Percentiles rank a stretch among this genome's conserved stretches.
Evolutionary conservation across 2,329 filamentous ascomycete genomes (phyloP).

Genomic region (Stenocarpella maydis): DNA sequence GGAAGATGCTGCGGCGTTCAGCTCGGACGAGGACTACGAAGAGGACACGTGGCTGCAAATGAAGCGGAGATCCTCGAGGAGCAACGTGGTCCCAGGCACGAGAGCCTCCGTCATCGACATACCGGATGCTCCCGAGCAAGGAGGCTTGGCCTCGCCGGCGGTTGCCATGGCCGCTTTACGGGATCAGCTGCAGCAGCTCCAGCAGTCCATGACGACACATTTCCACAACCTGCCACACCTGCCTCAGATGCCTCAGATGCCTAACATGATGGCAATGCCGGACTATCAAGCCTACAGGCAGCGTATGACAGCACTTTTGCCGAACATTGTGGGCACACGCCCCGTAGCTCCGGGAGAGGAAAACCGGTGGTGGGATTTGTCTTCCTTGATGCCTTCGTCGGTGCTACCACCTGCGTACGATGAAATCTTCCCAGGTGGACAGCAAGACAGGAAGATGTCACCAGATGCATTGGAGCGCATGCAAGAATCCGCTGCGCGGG

Average conservation of each 20-base stretch:
- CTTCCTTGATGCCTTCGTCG: slow-evolving; percentile 60
- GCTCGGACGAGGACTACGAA: slow-evolving; percentile 53
- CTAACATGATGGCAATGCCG: slow-evolving; percentile 73
- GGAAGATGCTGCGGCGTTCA: slow-evolving; percentile 50
- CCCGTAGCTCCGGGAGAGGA: slow-evolving; percentile 60
- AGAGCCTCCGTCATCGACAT: slow-evolving; percentile 38
- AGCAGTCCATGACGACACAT: slow-evolving; percentile 73
- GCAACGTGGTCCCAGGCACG: slow-evolving; percentile 37
- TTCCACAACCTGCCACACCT: slow-evolving; percentile 71
- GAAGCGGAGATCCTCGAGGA: slow-evolving; percentile 43
- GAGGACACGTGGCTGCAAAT: slow-evolving; percentile 51
- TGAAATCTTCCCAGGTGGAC: slow-evolving; percentile 73
- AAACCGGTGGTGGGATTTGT: slow-evolving; percentile 73
- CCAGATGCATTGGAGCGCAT: slow-evolving; percentile 62
- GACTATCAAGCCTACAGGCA: slow-evolving; percentile 77
- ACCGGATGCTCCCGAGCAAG: slow-evolving; percentile 44
- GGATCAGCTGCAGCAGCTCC: slow-evolving; percentile 80
- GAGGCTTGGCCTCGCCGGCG: slow-evolving; percentile 60
- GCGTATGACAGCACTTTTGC: slow-evolving; percentile 76
- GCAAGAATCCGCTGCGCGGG: slow-evolving; percentile 64
- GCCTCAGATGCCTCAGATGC: slow-evolving; percentile 62
- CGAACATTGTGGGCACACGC: slow-evolving; percentile 64
- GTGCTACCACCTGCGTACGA: slow-evolving; percentile 78
- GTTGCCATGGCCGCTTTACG: slow-evolving; percentile 74
- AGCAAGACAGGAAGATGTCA: slow-evolving; percentile 60